These are phyloP conservation scores for Paramecium caudatum DNA, from an alignment of 73 alveolate genomes.

Conservation along the genomic window DNA sequence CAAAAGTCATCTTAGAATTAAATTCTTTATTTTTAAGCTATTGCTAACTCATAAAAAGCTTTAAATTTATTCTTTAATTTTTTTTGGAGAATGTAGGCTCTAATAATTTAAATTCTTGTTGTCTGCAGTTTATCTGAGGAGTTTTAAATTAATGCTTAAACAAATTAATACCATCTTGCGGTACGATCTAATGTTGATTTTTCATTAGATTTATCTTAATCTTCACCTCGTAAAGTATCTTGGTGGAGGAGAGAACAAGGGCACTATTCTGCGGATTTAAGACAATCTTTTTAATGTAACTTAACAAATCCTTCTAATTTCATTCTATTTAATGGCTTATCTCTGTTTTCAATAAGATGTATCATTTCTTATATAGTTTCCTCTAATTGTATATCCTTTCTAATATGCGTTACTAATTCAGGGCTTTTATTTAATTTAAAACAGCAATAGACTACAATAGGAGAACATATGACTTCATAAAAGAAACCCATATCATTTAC, in stretches of 20 bases:
- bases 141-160: slow-evolving; percentile 55
- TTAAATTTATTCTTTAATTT: slow-evolving; percentile 69
- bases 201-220: slow-evolving; percentile 4
- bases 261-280: slow-evolving; percentile 26
- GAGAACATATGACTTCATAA: slow-evolving; percentile 56
- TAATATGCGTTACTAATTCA: slow-evolving; percentile 37
- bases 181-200: slow-evolving; percentile 16
- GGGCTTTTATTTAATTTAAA: slow-evolving; percentile 57
- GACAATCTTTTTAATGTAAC: slow-evolving; percentile 21
- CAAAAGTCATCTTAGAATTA: slow-evolving; percentile 67
- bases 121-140: slow-evolving; percentile 66
- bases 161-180: slow-evolving; percentile 66
- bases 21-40: slow-evolving; percentile 55
- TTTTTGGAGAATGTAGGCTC: slow-evolving; percentile 49
- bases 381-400: slow-evolving; percentile 33
- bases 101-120: slow-evolving; percentile 54
- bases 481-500: slow-evolving; percentile 57
- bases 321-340: neutral
- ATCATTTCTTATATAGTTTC: slow-evolving; percentile 52
- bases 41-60: slow-evolving; percentile 66
- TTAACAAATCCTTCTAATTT: slow-evolving; percentile 65
- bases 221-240: slow-evolving; percentile 36
- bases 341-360: slow-evolving; percentile 36
- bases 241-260: slow-evolving; percentile 27
- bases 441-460: slow-evolving; percentile 57